Conservation (phyloP, 1,284 basidiomycete species). For the Malassezia obtusa region DNA sequence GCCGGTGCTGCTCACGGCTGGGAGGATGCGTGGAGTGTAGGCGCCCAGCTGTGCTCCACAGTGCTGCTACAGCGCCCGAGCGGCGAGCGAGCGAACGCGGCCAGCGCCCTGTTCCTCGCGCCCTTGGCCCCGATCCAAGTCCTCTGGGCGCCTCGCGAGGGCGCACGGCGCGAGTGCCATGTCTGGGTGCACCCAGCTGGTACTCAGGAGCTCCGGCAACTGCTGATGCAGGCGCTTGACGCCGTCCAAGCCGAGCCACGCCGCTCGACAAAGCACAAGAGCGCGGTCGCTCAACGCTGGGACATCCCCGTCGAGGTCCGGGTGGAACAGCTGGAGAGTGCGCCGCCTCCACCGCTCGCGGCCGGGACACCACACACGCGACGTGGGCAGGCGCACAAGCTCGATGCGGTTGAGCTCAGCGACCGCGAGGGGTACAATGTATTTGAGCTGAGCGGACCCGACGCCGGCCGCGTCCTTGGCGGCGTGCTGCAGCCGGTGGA, state of each 20-base stretch:
- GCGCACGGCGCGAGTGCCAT: constrained; percentile 12
- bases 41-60: constrained; percentile 6
- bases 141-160: constrained; percentile 4
- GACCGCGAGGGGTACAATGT: constrained; percentile 30
- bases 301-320: constrained; percentile 5
- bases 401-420: neutral
- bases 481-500: constrained; percentile 21
- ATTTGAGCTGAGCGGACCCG: constrained; percentile 35
- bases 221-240: constrained; percentile 18
- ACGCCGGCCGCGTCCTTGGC: constrained; percentile 22
- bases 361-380: constrained; percentile 14
- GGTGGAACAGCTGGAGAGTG: constrained; percentile 20
- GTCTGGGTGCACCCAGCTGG: constrained; percentile 31
- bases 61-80: neutral
- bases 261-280: neutral
- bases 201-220: constrained; percentile 18
- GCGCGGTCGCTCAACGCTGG: constrained; percentile 3
- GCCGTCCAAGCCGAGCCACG: constrained; percentile 16
- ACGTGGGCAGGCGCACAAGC: neutral
- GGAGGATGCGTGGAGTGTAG: constrained; percentile 6
- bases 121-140: constrained; percentile 10
- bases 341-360: constrained; percentile 26
- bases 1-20: constrained; percentile 13
- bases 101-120: neutral
- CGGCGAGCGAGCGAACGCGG: neutral